Evolutionary conservation across 2,329 filamentous ascomycete genomes (phyloP).

Genomic region (Venturia carpophila): DNA sequence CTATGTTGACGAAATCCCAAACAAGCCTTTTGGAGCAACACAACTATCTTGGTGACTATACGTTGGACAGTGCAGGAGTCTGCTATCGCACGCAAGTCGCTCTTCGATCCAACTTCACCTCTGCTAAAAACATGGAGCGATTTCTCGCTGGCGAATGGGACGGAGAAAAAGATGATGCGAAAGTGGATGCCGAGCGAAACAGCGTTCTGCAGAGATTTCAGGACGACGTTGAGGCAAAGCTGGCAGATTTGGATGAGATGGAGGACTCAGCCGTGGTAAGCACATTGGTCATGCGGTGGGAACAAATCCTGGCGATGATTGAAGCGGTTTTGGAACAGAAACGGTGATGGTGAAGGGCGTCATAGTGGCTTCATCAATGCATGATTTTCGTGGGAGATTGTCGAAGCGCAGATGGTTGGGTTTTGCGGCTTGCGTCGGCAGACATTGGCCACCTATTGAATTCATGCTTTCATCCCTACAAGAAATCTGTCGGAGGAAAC

Average conservation of each 20-base stretch:
- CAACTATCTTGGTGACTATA: slow-evolving; percentile 33
- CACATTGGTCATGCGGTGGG: not conserved
- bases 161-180: not conserved
- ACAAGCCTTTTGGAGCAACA: slow-evolving; percentile 34
- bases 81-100: slow-evolving; percentile 19
- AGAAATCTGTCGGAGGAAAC: no score
- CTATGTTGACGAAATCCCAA: slow-evolving; percentile 29
- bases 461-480: no score
- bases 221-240: not conserved
- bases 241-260: not conserved
- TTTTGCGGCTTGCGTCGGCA: no score
- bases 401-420: not conserved
- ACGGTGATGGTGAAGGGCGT: not conserved
- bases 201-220: not conserved
- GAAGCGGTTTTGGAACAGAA: not conserved
- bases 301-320: not conserved
- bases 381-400: not conserved
- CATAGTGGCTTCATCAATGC: not conserved
- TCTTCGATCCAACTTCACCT: slow-evolving; percentile 1
- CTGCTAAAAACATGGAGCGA: not conserved
- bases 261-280: not conserved
- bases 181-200: not conserved
- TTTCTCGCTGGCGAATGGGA: slow-evolving; percentile 3
- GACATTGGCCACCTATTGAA: no score
- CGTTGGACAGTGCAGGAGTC: not conserved